Evolutionary conservation across 2,329 filamentous ascomycete species (phyloP), one percentile per base, ranked within the genome.

Genomic region (Neobulgaria alba): DNA sequence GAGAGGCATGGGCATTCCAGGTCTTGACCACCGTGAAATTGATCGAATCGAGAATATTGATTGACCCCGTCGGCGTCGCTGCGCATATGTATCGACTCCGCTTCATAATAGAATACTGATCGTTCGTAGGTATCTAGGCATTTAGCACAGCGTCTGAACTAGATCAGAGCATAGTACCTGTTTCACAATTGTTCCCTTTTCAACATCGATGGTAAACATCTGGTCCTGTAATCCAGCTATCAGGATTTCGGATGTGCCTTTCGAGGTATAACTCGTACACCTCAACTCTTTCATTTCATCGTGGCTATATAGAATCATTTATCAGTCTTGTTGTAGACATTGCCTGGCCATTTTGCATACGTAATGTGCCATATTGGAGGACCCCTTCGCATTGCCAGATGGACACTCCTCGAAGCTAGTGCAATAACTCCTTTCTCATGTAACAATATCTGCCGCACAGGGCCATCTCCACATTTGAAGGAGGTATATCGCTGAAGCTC

Each of bases 221-320:
- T 74, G 75, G 41, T 82, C 75, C 63, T 98, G 92, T 51, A 82
- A 77, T 34, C 92, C 92, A 34, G 88, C 92, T 23, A 90, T 85
- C 15, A 98, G 68, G 42, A 98, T 81, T 57, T 94, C 84, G 10
- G 77, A 75, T 18, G 84, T 85, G 7, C 83, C 83, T 57, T 88
- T 88, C 19, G 85, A 88, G 1, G 87, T 93, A 59, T 94, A 95
- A 60, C 84, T 90, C 88, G 96, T 96, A 63, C 92, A 96, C 53
- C 79, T 78, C 49, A 98, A 67, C 57, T 95, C 86, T 49, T 74
- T 78, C 82, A 96, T 94, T 41, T 83, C 82, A 19, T 78, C 69
- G 56, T 79, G 72, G 49, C 81, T 85, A 49, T 50, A 52, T 26
- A 33, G 16, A 29, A 10, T 29, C 8, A 33, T 36, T 36, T 10